These are phyloP conservation scores for Wallacemonas sp. DNA, from an alignment of 208 protist species.

Conservation along the genomic window DNA sequence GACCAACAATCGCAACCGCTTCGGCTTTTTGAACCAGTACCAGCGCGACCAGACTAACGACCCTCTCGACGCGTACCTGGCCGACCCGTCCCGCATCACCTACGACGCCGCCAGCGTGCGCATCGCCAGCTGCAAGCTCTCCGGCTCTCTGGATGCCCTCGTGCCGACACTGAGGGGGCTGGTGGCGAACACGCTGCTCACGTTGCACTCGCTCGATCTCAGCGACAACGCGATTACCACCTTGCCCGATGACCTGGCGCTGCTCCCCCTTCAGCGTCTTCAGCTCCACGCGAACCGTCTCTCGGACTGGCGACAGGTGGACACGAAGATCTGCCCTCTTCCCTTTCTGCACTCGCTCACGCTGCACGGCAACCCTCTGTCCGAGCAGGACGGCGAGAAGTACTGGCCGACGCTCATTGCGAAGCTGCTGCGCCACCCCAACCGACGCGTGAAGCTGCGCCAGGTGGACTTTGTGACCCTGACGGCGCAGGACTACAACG, in stretches of 20 bases:
- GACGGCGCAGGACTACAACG: conserved; percentile 75
- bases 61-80: conserved; percentile 9
- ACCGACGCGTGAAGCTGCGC: conserved; percentile 49
- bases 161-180: conserved; percentile 71
- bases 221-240: conserved; percentile 66
- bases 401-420: conserved; percentile 69
- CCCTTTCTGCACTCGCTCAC: conserved; percentile 61
- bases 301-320: conserved; percentile 68
- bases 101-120: conserved; percentile 77
- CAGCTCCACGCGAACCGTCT: conserved; percentile 81
- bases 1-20: conserved; percentile 32
- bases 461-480: conserved; percentile 85
- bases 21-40: conserved; percentile 32
- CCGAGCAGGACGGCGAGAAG: conserved; percentile 44
- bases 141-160: conserved; percentile 47
- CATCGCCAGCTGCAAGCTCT: conserved; percentile 61
- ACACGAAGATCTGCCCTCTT: conserved; percentile 60
- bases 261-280: conserved; percentile 74
- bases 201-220: conserved; percentile 76
- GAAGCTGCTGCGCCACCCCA: conserved; percentile 52
- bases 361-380: conserved; percentile 85
- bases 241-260: conserved; percentile 56
- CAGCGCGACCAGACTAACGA: conserved; percentile 2
- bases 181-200: conserved; percentile 72
- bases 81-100: conserved; percentile 3